Evolutionary conservation across 2,329 filamentous ascomycete genomes (phyloP).

Genomic region (Fusarium sp.): DNA sequence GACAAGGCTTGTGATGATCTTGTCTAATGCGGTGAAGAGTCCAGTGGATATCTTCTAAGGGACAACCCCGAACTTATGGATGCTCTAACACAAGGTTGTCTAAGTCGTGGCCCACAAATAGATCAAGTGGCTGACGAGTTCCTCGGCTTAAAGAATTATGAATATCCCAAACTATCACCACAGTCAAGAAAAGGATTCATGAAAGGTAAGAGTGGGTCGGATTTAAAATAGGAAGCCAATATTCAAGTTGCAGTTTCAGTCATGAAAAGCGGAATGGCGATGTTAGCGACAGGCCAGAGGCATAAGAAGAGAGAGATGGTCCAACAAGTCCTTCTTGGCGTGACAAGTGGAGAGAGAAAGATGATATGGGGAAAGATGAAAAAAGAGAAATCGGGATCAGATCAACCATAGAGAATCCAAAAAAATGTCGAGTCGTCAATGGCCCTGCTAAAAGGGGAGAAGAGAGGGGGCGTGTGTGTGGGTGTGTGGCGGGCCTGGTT

Average conservation of each 20-base stretch:
- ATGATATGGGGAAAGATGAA: constrained; percentile 1
- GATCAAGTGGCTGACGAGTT: constrained; percentile 4
- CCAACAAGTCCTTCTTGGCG: constrained; percentile 21
- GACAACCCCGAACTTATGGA: background rate
- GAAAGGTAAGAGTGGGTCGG: constrained; percentile 5
- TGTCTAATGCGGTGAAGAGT: background rate
- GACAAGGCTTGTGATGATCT: constrained; percentile 16
- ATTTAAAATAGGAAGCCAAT: background rate
- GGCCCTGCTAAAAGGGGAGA: constrained; percentile 11
- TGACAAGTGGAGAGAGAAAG: background rate
- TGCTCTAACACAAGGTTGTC: too few relatives aligned
- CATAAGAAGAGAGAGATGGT: background rate
- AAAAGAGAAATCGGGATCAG: constrained; percentile 16
- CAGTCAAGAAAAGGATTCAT: background rate
- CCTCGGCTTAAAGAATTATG: background rate
- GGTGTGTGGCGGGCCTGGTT: constrained; percentile 10
- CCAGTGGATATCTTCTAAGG: background rate
- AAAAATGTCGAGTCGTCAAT: constrained; percentile 28
- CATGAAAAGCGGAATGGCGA: background rate
- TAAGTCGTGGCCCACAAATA: background rate
- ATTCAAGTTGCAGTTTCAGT: background rate
- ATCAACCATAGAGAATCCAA: constrained; percentile 14
- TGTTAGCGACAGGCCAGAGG: constrained; percentile 1
- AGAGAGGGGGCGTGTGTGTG: constrained; percentile 11
- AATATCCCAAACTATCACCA: constrained; percentile 1